These are phyloP conservation scores for Xylaria nigripes DNA, from an alignment of 495 filamentous ascomycete genomes.

Conservation along the genomic window DNA sequence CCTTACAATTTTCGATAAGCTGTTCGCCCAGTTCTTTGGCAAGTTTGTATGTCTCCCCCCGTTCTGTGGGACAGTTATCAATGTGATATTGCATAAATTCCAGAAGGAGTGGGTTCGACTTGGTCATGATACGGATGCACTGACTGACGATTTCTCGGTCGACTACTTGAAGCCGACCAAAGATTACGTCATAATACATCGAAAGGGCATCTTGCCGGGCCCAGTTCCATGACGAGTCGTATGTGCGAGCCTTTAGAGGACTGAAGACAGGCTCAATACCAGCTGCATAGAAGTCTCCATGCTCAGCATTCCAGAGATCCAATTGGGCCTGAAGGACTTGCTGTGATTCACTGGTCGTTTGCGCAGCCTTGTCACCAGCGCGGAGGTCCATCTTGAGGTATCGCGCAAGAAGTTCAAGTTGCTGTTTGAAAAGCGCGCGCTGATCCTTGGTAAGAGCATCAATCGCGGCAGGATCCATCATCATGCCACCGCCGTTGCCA, in stretches of 20 bases:
- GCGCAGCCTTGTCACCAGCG: conserved; percentile 86
- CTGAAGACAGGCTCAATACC: conserved; percentile 95
- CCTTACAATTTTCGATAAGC: conserved; percentile 95
- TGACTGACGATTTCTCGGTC: conserved; percentile 97
- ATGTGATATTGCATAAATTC: conserved; percentile 99
- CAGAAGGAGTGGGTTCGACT: conserved; percentile 86
- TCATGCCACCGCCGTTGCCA: conserved; percentile 73
- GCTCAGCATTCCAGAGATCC: conserved; percentile 90
- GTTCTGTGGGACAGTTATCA: conserved; percentile 94
- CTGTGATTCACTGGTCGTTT: conserved; percentile 73
- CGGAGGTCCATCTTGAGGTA: conserved; percentile 96
- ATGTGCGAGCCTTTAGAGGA: conserved; percentile 85
- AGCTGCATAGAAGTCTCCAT: conserved; percentile 89
- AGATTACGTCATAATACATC: conserved; percentile 99
- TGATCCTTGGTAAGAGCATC: conserved; percentile 97
- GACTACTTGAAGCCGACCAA: conserved; percentile 83
- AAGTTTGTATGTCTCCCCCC: conserved; percentile 93
- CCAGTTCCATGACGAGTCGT: conserved; percentile 99
- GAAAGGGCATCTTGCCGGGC: conserved; percentile 86
- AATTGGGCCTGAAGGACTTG: conserved; percentile 83
- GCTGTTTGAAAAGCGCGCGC: conserved; percentile 88
- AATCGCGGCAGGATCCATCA: conserved; percentile 97
- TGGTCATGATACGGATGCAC: conserved; percentile 99
- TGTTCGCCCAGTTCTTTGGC: conserved; percentile 93
- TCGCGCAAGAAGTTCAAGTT: conserved; percentile 86